phyloP scores from a whole-genome alignment of 139 green algal species.

The Eudorina sp. region DNA sequence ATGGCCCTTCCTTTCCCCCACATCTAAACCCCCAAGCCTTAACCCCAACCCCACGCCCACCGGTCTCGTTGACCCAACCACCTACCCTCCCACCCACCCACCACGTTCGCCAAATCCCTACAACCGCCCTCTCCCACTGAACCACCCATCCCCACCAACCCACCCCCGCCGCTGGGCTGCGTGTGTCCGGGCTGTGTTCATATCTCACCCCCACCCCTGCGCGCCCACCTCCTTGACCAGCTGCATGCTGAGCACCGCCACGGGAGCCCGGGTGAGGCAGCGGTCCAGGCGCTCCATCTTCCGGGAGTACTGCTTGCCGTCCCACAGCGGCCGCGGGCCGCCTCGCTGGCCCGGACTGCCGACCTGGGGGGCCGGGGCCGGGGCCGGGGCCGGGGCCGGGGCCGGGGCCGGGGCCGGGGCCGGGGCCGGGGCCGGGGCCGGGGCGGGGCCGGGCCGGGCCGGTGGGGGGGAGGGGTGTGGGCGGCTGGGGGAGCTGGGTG shows the following conservation, averaged over 20 bases:
- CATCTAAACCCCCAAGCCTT: too few relatives aligned
- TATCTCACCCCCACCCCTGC: background rate
- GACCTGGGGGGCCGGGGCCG: background rate
- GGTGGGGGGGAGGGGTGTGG: too few relatives aligned
- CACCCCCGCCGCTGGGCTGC: too few relatives aligned
- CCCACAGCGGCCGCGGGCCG: background rate
- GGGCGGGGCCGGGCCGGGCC: too few relatives aligned
- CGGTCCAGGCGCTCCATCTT: slow-evolving; percentile 8
- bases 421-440: too few relatives aligned
- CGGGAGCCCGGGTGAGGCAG: background rate
- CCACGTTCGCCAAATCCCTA: background rate
- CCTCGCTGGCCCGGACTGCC: background rate
- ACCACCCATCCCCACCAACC: too few relatives aligned
- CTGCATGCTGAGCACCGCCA: slow-evolving; percentile 25
- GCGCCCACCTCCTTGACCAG: slow-evolving; percentile 8
- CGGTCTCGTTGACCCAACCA: too few relatives aligned
- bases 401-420: background rate
- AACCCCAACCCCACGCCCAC: background rate
- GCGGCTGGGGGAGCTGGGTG: too few relatives aligned
- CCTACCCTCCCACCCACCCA: too few relatives aligned
- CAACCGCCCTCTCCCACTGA: background rate
- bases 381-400: background rate
- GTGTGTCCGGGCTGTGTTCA: too few relatives aligned
- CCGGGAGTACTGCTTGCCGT: slow-evolving; percentile 19
- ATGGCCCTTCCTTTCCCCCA: too few relatives aligned